These are phyloP conservation scores for Penicillium sp. DNA, from an alignment of 2,329 filamentous ascomycete species.

Conservation along the genomic window DNA sequence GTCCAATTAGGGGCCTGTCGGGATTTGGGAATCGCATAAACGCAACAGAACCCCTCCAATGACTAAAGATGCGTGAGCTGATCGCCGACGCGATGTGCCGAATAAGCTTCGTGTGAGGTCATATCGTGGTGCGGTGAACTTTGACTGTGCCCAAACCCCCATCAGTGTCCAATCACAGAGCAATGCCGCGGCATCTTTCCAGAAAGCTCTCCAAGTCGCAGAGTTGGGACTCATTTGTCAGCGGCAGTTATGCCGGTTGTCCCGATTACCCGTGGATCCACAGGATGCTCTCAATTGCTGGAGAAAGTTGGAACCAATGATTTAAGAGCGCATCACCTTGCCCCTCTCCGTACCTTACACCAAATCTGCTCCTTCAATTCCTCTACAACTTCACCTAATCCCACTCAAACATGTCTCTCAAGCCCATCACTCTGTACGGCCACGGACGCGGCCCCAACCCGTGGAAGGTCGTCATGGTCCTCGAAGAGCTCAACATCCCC, in stretches of 20 bases:
- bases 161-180: not conserved
- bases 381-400: not conserved
- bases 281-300: not conserved
- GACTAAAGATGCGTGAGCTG: not conserved
- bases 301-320: not conserved
- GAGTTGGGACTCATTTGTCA: not conserved
- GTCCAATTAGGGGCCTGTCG: not conserved
- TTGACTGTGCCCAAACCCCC: not conserved
- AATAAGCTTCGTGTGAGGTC: not conserved
- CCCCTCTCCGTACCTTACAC: not conserved
- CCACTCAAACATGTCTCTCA: constrained; percentile 18
- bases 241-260: not conserved
- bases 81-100: not conserved
- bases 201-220: not conserved
- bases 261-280: not conserved
- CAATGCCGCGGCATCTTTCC: not conserved
- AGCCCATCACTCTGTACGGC: constrained; percentile 22
- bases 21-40: not conserved
- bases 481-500: constrained; percentile 34
- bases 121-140: not conserved
- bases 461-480: constrained; percentile 33
- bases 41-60: not conserved
- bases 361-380: not conserved
- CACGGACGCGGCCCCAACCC: constrained; percentile 29
- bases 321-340: not conserved